These are phyloP conservation scores for Tillandsia fasciculata DNA, from an alignment of 176 grass and related monocot species.

Conservation along the genomic window DNA sequence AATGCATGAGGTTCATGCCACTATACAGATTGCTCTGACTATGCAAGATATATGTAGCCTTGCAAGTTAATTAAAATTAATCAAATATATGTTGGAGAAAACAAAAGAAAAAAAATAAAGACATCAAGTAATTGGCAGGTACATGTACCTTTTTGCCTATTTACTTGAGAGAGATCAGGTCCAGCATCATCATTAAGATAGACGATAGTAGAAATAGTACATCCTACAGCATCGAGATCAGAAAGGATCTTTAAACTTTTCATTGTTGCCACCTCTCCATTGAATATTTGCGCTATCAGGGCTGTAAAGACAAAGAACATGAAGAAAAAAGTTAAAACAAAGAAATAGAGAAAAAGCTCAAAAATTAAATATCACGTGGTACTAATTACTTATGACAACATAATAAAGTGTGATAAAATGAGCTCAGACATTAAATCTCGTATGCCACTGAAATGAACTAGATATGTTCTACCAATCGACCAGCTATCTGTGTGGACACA, in stretches of 20 bases:
- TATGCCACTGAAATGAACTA: too few relatives aligned
- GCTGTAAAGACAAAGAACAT: conserved; percentile 25
- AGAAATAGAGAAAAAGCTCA: not conserved
- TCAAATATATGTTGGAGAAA: not conserved
- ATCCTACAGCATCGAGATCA: conserved; percentile 19
- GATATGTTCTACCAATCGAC: too few relatives aligned
- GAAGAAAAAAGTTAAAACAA: not conserved
- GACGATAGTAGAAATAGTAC: conserved; percentile 13
- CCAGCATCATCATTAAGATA: conserved; percentile 17
- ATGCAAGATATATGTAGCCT: not conserved
- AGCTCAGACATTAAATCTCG: too few relatives aligned
- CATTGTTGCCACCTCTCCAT: conserved; percentile 28
- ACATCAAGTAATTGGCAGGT: not conserved
- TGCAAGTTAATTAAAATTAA: not conserved
- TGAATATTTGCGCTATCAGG: conserved; percentile 43
- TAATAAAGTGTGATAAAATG: too few relatives aligned
- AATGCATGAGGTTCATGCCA: not conserved
- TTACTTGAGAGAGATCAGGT: conserved; percentile 7
- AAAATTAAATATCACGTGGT: not conserved
- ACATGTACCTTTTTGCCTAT: conserved; percentile 24
- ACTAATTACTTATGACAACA: not conserved
- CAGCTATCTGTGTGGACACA: too few relatives aligned
- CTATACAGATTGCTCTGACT: not conserved
- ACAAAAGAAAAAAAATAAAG: not conserved
- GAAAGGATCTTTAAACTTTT: conserved; percentile 25